Evolutionary conservation across 257 asterid genomes (phyloP), one percentile per base, ranked within the genome.

Genomic region (Mitragyna speciosa): DNA sequence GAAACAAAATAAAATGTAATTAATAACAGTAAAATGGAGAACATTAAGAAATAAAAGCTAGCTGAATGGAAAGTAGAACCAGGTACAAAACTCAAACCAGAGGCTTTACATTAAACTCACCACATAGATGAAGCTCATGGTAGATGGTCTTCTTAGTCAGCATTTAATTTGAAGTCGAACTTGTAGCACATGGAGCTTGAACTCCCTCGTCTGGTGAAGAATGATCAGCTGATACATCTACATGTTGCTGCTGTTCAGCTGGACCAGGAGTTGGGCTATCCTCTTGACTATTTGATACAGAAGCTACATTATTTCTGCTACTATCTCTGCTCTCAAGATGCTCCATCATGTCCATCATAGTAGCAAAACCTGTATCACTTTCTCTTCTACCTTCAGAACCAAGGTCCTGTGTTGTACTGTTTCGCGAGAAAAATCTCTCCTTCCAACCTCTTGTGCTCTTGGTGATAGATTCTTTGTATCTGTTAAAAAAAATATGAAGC

Each of bases 371-470:
- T 54, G 82, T 88, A 70, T 80, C 78, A 48, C 79, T 83, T 12
- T 86, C 95, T 81, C 87, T 83, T 84, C 82, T 89, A 76, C 61
- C 81, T 82, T 89, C 97, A 70, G 87, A 68, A 74, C 85, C 81
- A 24, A 84, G 77, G 58, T 90, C 91, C 7, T 88, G 86, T 1
- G 80, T 71, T 39, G 93, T 58, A 80, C 69, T 88, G 83, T 89
- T 90, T 59, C 97, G 94, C 49, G 97, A 84, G 82, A 95, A 93
- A 79, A 93, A 88, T 83, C 90, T 93, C 89, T 96, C 99, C 87
- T 89, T 95, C 99, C 97, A 95, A 70, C 99, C 93, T 85, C 92
- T 90, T 31, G 98, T 93, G 91, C 94, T 93, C 91, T 91, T 95
- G 12, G 91, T 89, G 84, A 95, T 88, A 3, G 97, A 89, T 22